Evolutionary conservation across 805 yeast genomes (phyloP), one percentile per base, ranked within the genome.

Genomic region (Starmerella cellae): DNA sequence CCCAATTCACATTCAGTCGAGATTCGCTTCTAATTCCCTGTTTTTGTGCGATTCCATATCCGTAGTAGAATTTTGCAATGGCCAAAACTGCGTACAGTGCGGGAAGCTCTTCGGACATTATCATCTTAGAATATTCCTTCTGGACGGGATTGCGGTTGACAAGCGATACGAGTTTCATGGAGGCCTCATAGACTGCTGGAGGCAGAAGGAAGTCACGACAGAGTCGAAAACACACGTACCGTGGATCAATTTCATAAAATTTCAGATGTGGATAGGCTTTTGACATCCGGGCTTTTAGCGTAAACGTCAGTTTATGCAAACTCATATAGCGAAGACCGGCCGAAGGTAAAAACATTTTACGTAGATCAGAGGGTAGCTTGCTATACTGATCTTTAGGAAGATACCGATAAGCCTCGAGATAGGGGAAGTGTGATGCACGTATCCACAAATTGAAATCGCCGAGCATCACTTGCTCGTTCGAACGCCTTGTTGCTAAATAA

Each of bases 151-250:
- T 14, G 11, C 31, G 10, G 18, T 29, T 28, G 14, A 37, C 8
- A 3, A 20, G n/a, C 4, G 4, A 14, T 4, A 69, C 45, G 2
- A 60, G 38, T 5, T 56, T 57, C 19, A 55, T 51, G 10, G 65
- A 62, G 23, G 67, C 57, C 0, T 55, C 42, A 21, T 69, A 68
- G 2, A 77, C 51, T 31, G 70, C 71, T 2, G 76, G 65, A 1
- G 85, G 73, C 5, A 77, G 49, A 14, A 70, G 55, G 34, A 70
- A 49, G 34, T 70, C 70, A 3, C 65, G 56, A 3, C 51, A 41
- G 19, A 47, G 26, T 11, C 37, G 28, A 18, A 16, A 35, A 13
- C 34, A 29, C n/a, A 44, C 51, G 22, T 38, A 44, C n/a, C 34
- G 30, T 17, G 9, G 32, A 28, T 44, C 44, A 5, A 46, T 29